Conservation (phyloP, 345 rosid genomes). For the Euphorbia lathyris region DNA sequence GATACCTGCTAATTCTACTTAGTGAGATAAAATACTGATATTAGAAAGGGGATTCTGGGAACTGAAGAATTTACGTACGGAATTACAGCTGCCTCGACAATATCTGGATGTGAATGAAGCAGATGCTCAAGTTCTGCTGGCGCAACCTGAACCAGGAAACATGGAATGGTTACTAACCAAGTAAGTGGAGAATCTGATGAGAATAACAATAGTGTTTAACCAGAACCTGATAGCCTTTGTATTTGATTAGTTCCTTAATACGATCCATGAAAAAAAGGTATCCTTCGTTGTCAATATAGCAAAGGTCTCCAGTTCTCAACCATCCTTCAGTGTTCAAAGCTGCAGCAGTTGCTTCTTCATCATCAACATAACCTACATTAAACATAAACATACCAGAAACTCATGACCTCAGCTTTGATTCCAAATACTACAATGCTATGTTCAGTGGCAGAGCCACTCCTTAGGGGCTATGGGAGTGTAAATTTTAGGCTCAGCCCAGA, state of each 20-base stretch:
- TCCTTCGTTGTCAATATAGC: conserved; percentile 52
- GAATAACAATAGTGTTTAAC: conserved; percentile 19
- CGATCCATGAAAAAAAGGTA: conserved; percentile 60
- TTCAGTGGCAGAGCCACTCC: too few species aligned
- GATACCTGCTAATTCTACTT: conserved; percentile 35
- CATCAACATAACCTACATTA: conserved; percentile 47
- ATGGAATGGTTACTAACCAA: not conserved
- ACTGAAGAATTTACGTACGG: conserved; percentile 31
- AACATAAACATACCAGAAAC: not conserved
- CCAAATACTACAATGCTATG: too few species aligned
- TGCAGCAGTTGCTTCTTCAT: conserved; percentile 48
- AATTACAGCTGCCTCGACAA: conserved; percentile 52
- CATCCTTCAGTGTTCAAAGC: conserved; percentile 52
- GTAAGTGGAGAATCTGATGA: not conserved
- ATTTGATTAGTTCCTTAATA: conserved; percentile 61
- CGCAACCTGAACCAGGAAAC: conserved; percentile 36
- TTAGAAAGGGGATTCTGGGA: not conserved
- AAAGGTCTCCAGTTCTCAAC: conserved; percentile 63
- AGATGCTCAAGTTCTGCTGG: conserved; percentile 61
- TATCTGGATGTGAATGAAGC: conserved; percentile 48
- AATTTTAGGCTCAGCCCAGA: too few species aligned
- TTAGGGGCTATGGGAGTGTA: too few species aligned
- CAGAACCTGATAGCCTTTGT: conserved; percentile 73
- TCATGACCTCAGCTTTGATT: not conserved
- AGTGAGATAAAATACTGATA: conserved; percentile 10